A percentile compares a stretch with the other conserved stretches of the same genome.
Conservation (phyloP, 2,329 filamentous ascomycete genomes). For the Cladosporium sp. region DNA sequence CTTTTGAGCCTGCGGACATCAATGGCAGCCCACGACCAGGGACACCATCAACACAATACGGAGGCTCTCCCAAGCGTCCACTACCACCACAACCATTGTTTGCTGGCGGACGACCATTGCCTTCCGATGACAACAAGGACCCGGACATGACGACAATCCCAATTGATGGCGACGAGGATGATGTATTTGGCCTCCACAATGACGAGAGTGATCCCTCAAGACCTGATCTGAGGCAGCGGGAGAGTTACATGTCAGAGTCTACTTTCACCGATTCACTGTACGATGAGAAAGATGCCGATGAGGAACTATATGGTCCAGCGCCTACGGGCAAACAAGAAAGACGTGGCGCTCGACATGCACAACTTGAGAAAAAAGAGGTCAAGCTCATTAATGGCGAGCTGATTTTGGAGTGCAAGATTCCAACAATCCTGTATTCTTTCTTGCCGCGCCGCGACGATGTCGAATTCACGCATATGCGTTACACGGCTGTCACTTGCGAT, state of each 20-base stretch:
- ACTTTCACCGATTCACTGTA: conserved; percentile 55
- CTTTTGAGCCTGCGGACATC: conserved; percentile 82
- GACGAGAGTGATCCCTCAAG: conserved; percentile 51
- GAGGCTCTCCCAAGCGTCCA: conserved; percentile 79
- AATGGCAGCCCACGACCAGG: conserved; percentile 88
- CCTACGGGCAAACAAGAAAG: conserved; percentile 83
- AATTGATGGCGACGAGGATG: conserved; percentile 49
- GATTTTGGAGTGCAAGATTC: conserved; percentile 97
- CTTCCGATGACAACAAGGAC: conserved; percentile 36
- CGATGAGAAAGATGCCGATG: conserved; percentile 57
- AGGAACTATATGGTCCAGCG: conserved; percentile 72
- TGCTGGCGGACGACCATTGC: conserved; percentile 49
- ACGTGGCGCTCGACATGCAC: conserved; percentile 77
- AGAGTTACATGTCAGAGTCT: conserved; percentile 59
- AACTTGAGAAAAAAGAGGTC: conserved; percentile 91
- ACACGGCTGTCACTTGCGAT: conserved; percentile 96
- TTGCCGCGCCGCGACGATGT: conserved; percentile 86
- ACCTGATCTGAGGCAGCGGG: conserved; percentile 57
- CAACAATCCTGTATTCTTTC: conserved; percentile 96
- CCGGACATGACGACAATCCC: conserved; percentile 68
- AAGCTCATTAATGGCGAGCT: conserved; percentile 96
- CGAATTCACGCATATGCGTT: conserved; percentile 98
- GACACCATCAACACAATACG: conserved; percentile 83
- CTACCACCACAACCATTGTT: conserved; percentile 87
- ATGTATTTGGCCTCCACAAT: conserved; percentile 63